A percentile compares a stretch with the other conserved stretches of the same genome.
These are phyloP conservation scores for Cyclotella cryptica DNA, from an alignment of 108 stramenopile genomes.

Conservation along the genomic window DNA sequence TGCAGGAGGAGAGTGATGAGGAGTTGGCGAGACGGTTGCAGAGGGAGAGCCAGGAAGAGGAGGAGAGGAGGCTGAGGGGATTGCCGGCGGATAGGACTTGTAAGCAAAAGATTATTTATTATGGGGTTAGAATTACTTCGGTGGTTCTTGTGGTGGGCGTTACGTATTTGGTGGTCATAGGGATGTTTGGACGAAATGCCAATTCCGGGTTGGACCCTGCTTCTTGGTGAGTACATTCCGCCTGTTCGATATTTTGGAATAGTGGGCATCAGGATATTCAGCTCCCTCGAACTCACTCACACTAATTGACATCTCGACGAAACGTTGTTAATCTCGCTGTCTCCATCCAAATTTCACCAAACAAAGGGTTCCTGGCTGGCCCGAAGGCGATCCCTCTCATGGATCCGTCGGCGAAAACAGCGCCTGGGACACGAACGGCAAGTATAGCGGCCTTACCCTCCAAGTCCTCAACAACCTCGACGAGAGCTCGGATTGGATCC, in stretches of 20 bases:
- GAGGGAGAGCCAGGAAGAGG: neutral
- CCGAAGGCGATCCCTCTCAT: slow-evolving; percentile 46
- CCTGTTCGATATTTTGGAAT: too few relatives aligned
- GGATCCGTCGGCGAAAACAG: slow-evolving; percentile 51
- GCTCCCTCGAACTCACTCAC: neutral
- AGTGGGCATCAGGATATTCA: too few relatives aligned
- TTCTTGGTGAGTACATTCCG: slow-evolving; percentile 14
- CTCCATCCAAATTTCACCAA: neutral
- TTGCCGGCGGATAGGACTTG: neutral
- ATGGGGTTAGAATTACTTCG: neutral
- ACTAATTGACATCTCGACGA: neutral
- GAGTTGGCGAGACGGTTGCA: neutral
- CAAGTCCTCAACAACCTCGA: slow-evolving; percentile 73
- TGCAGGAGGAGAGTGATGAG: neutral
- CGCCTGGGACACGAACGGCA: slow-evolving; percentile 47
- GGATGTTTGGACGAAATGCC: slow-evolving; percentile 27
- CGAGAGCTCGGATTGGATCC: slow-evolving; percentile 57
- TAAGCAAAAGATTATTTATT: slow-evolving; percentile 24
- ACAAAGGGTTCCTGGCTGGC: slow-evolving; percentile 55
- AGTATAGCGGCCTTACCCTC: slow-evolving; percentile 54
- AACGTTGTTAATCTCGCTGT: slow-evolving; percentile 31
- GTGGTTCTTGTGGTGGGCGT: slow-evolving; percentile 5
- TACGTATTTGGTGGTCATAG: slow-evolving; percentile 15
- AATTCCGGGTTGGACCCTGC: slow-evolving; percentile 19
- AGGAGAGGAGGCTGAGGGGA: neutral